Percentiles rank a stretch among this genome's conserved stretches.
Conservation (phyloP, 345 rosid genomes). For the Brassica incana region DNA sequence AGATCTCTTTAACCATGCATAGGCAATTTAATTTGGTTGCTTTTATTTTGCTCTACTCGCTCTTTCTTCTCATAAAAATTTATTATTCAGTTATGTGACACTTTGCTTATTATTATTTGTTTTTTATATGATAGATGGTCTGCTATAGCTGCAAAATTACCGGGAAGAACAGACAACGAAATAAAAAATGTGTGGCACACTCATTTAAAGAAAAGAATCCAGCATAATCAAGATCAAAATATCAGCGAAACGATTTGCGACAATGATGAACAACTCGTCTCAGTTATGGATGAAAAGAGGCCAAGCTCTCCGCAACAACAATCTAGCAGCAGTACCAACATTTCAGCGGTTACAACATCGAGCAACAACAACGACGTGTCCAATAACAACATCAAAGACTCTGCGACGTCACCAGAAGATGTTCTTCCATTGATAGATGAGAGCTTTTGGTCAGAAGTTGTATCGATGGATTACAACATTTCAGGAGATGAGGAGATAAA, state of each 20-base stretch:
- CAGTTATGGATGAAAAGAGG: neutral
- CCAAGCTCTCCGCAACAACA: conserved; percentile 36
- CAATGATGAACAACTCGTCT: neutral
- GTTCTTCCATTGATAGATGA: conserved; percentile 34
- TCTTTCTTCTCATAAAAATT: neutral
- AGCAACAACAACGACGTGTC: conserved; percentile 23
- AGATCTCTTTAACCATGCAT: neutral
- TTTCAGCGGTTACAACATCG: conserved; percentile 33
- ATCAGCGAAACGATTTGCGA: neutral
- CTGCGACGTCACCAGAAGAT: conserved; percentile 22
- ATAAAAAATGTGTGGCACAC: conserved; percentile 57
- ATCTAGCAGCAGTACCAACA: conserved; percentile 18
- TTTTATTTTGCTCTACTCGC: conserved; percentile 22
- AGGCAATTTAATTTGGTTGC: neutral
- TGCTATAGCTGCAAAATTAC: conserved; percentile 50
- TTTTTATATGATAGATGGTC: conserved; percentile 46
- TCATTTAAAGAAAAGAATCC: conserved; percentile 41
- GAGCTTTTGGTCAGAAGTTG: conserved; percentile 41
- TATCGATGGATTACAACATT: conserved; percentile 22
- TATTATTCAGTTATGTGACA: neutral
- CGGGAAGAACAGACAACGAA: conserved; percentile 58
- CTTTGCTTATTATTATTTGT: neutral
- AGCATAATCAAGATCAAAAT: conserved; percentile 23
- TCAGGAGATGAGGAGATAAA: conserved; percentile 18
- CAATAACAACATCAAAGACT: conserved; percentile 32